A percentile compares a stretch with the other conserved stretches of the same genome.
Evolutionary conservation across 2,329 filamentous ascomycete species (phyloP).

Genomic region (Diplodia corticola): DNA sequence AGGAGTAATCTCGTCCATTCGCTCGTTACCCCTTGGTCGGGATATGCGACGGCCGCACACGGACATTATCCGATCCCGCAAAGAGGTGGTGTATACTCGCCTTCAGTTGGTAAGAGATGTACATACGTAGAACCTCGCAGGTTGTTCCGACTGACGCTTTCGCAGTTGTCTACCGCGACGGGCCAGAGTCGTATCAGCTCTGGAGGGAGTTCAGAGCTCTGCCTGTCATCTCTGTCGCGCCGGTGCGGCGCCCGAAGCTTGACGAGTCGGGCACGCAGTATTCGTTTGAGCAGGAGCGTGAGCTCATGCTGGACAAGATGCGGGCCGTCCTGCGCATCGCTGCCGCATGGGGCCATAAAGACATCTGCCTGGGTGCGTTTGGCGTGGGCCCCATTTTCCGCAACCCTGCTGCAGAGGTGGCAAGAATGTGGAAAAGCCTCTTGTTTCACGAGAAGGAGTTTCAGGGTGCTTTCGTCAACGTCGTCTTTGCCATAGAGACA

Average conservation of each 20-base stretch:
- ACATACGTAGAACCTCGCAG: not conserved
- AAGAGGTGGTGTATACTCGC: slow-evolving; percentile 68
- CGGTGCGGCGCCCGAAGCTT: slow-evolving; percentile 72
- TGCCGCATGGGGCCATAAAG: slow-evolving; percentile 43
- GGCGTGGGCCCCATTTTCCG: slow-evolving; percentile 48
- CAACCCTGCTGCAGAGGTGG: slow-evolving; percentile 46
- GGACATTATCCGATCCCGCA: slow-evolving; percentile 69
- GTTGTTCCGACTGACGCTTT: not conserved
- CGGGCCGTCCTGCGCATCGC: slow-evolving; percentile 70
- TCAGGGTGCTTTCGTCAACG: slow-evolving; percentile 45
- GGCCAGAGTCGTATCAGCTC: slow-evolving; percentile 61
- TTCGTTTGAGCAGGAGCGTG: slow-evolving; percentile 69
- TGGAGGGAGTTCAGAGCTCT: slow-evolving; percentile 54
- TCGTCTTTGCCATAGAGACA: slow-evolving; percentile 49
- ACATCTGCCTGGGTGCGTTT: slow-evolving; percentile 47
- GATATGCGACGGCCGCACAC: slow-evolving; percentile 41
- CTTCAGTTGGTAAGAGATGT: slow-evolving; percentile 58
- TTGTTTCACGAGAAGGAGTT: slow-evolving; percentile 48
- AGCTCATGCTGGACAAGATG: slow-evolving; percentile 73
- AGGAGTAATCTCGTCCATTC: slow-evolving; percentile 72
- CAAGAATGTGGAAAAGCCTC: slow-evolving; percentile 47
- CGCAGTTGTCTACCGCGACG: slow-evolving; percentile 68
- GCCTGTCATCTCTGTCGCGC: slow-evolving; percentile 73
- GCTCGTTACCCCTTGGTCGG: slow-evolving; percentile 60
- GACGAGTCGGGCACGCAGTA: slow-evolving; percentile 67